phyloP scores from a whole-genome alignment of 345 rosid genomes.

The Populus ilicifolia region DNA sequence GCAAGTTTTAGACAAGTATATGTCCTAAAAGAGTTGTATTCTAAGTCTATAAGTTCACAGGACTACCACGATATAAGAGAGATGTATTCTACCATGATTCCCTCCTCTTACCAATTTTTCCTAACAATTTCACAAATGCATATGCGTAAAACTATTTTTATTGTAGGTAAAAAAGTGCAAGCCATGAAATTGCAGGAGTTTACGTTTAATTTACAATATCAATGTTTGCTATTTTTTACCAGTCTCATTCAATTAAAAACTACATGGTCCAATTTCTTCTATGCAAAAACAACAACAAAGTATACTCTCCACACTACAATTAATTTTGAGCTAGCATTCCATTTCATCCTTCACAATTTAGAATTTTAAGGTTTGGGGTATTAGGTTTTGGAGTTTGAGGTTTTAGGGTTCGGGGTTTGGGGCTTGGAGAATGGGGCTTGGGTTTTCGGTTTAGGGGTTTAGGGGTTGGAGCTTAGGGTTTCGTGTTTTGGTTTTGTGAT shows the following conservation, averaged over 20 bases:
- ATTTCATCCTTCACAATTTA: no score
- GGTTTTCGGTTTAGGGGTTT: constrained; percentile 3
- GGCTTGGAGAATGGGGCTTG: background rate
- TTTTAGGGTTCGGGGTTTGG: background rate
- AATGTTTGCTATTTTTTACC: background rate
- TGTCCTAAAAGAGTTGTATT: no score
- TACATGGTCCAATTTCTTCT: background rate
- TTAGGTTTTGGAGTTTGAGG: constrained; percentile 4
- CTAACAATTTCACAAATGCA: background rate
- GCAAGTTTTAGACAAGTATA: no score
- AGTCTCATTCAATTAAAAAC: background rate
- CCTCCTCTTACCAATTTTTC: no score
- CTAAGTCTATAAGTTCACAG: no score
- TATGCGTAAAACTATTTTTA: background rate
- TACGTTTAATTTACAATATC: background rate
- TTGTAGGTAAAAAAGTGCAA: background rate
- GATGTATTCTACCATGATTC: no score
- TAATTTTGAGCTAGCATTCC: background rate
- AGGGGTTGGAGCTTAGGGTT: background rate
- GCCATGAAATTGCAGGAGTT: background rate
- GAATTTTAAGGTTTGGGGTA: no score
- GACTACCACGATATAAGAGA: no score
- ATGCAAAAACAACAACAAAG: background rate
- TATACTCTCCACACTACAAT: background rate
- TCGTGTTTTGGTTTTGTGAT: background rate